These are phyloP conservation scores for Polyplosphaeria fusca DNA, from an alignment of 495 filamentous ascomycete genomes.

Conservation along the genomic window DNA sequence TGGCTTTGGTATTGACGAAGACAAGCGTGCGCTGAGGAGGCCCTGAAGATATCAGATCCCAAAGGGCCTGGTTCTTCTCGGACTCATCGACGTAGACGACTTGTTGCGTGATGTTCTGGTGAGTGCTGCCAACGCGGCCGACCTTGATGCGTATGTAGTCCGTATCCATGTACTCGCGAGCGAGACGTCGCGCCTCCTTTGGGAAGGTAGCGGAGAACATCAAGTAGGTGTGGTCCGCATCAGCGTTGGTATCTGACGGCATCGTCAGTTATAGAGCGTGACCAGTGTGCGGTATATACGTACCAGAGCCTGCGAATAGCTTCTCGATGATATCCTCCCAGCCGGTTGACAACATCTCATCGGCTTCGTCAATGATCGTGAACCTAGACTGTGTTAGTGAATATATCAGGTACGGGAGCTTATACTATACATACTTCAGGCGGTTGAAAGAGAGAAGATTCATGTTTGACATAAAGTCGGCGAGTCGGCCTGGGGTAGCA, in stretches of 20 bases:
- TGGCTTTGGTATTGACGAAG: slow-evolving; percentile 78
- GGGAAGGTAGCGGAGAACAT: slow-evolving; percentile 96
- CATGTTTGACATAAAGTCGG: slow-evolving; percentile 73
- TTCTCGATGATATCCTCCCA: slow-evolving; percentile 68
- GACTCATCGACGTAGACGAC: slow-evolving; percentile 60
- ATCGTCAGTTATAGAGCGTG: too few species aligned
- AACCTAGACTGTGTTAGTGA: slow-evolving; percentile 49
- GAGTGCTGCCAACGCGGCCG: slow-evolving; percentile 77
- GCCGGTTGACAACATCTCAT: slow-evolving; percentile 76
- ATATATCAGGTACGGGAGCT: not conserved
- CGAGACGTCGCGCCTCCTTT: slow-evolving; percentile 69
- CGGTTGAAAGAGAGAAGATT: slow-evolving; percentile 68
- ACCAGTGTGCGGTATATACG: too few species aligned
- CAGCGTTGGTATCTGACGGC: slow-evolving; percentile 64
- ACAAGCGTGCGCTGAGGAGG: slow-evolving; percentile 78
- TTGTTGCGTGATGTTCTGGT: slow-evolving; percentile 73
- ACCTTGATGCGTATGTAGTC: slow-evolving; percentile 75
- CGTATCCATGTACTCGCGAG: slow-evolving; percentile 65
- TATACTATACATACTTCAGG: slow-evolving; percentile 56
- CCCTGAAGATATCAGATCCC: slow-evolving; percentile 66
- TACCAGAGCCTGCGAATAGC: slow-evolving; percentile 76
- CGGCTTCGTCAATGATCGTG: slow-evolving; percentile 91
- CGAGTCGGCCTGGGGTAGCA: slow-evolving; percentile 79
- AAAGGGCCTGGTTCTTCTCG: slow-evolving; percentile 65
- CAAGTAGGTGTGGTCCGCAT: slow-evolving; percentile 77